phyloP scores from a whole-genome alignment of 306 rosid genomes.

The Luffa acutangula region DNA sequence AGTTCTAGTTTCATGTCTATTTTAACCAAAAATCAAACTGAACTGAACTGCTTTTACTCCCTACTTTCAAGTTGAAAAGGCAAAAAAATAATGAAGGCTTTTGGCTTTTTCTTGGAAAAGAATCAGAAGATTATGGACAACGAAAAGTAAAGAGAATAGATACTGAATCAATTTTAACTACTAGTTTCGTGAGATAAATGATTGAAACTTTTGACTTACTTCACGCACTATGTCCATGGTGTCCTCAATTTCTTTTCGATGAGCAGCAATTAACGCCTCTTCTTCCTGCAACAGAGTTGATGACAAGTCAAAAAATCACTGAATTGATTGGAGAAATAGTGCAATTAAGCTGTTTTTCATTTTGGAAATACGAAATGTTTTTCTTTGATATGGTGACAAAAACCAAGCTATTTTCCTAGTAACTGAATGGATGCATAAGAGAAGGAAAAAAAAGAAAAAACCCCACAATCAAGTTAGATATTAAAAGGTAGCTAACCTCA shows the following conservation, averaged over 20 bases:
- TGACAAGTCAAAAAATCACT: neutral
- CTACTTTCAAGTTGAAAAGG: neutral
- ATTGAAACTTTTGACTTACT: conserved; percentile 33
- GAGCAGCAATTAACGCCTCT: conserved; percentile 89
- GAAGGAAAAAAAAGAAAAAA: neutral
- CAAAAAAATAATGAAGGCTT: neutral
- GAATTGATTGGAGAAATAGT: neutral
- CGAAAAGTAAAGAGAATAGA: too few relatives aligned
- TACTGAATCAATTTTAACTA: neutral
- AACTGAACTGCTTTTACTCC: too few relatives aligned
- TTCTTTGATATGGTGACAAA: neutral
- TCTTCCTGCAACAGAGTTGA: conserved; percentile 59
- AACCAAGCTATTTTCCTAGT: neutral
- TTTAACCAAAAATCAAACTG: too few relatives aligned
- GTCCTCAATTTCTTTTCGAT: conserved; percentile 93
- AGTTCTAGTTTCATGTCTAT: too few relatives aligned
- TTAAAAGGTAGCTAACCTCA: conserved; percentile 48
- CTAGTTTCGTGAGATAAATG: too few relatives aligned
- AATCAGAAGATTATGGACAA: neutral
- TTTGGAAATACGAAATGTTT: neutral
- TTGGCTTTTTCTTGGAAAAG: neutral
- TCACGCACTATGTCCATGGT: conserved; percentile 99
- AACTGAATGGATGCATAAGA: neutral
- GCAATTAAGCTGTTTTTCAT: neutral
- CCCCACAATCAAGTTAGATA: neutral